phyloP scores from a whole-genome alignment of 768 basidiomycete genomes.

The Tulasnella sp. region DNA sequence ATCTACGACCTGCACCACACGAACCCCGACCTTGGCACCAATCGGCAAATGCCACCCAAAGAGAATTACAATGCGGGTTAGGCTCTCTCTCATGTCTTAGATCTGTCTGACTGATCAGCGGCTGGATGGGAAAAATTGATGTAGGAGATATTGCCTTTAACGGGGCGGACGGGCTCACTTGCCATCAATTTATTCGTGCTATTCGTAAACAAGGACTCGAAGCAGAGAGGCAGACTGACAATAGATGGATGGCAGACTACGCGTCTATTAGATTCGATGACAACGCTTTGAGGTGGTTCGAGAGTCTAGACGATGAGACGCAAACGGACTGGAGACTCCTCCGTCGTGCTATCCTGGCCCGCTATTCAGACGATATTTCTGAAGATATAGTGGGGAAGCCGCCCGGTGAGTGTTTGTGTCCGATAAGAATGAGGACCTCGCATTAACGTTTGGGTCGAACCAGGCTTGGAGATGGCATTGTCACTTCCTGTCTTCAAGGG shows the following conservation, averaged over 20 bases:
- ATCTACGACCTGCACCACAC: too few species aligned
- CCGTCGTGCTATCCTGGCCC: neutral
- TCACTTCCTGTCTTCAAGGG: neutral
- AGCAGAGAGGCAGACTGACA: neutral
- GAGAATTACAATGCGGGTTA: too few species aligned
- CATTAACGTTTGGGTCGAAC: neutral
- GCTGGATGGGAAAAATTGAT: too few species aligned
- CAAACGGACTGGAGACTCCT: neutral
- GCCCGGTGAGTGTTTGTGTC: neutral
- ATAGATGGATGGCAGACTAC: neutral
- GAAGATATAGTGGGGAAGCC: neutral
- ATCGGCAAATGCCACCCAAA: too few species aligned
- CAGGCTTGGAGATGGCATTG: neutral
- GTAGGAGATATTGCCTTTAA: too few species aligned
- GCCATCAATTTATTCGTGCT: too few species aligned
- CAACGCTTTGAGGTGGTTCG: slow-evolving; percentile 1
- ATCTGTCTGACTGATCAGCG: too few species aligned
- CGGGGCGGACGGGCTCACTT: too few species aligned
- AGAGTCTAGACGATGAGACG: neutral
- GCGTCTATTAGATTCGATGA: neutral
- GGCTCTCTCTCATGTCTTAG: too few species aligned
- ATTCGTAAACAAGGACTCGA: neutral
- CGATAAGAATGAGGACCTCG: too few species aligned
- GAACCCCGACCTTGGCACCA: too few species aligned
- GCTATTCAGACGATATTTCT: neutral